These are phyloP conservation scores for Thozetella sp. DNA, from an alignment of 495 filamentous ascomycete species.

Conservation along the genomic window DNA sequence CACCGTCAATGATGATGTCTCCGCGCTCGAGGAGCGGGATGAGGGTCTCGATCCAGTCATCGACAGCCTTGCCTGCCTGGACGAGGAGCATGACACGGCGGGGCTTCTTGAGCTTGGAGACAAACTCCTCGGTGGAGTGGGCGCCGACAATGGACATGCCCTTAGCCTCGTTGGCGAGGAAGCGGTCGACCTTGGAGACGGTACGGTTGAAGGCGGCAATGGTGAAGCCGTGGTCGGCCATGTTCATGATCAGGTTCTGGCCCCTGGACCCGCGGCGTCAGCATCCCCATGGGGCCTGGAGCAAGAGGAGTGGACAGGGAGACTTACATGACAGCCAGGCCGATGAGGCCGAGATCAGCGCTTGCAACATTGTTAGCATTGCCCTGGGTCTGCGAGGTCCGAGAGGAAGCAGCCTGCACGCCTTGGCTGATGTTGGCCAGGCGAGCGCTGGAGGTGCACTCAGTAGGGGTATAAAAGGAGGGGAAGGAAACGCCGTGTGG, in stretches of 20 bases:
- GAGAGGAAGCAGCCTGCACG: slow-evolving; percentile 36
- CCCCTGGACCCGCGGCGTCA: slow-evolving; percentile 36
- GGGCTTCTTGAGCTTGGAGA: slow-evolving; percentile 93
- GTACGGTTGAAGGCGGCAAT: slow-evolving; percentile 98
- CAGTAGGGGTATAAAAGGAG: slow-evolving; percentile 46
- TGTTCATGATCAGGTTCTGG: slow-evolving; percentile 98
- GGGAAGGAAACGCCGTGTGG: slow-evolving; percentile 13
- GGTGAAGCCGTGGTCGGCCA: slow-evolving; percentile 94
- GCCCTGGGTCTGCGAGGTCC: slow-evolving; percentile 22
- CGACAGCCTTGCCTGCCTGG: slow-evolving; percentile 95
- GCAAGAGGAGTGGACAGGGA: slow-evolving; percentile 8
- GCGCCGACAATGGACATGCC: slow-evolving; percentile 93
- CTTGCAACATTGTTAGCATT: slow-evolving; percentile 54
- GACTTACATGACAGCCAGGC: slow-evolving; percentile 94
- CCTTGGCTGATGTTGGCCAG: slow-evolving; percentile 79
- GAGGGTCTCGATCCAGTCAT: slow-evolving; percentile 96
- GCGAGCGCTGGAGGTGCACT: slow-evolving; percentile 69
- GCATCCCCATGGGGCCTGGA: slow-evolving; percentile 1
- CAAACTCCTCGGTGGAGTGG: slow-evolving; percentile 91
- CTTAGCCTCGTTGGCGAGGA: slow-evolving; percentile 93
- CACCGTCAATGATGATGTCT: slow-evolving; percentile 99
- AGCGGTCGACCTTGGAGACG: slow-evolving; percentile 93
- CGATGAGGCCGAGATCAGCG: slow-evolving; percentile 97
- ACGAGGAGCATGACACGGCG: slow-evolving; percentile 97
- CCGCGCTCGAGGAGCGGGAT: slow-evolving; percentile 87